Evolutionary conservation across 345 rosid genomes (phyloP).

Genomic region (Acer yangbiense): DNA sequence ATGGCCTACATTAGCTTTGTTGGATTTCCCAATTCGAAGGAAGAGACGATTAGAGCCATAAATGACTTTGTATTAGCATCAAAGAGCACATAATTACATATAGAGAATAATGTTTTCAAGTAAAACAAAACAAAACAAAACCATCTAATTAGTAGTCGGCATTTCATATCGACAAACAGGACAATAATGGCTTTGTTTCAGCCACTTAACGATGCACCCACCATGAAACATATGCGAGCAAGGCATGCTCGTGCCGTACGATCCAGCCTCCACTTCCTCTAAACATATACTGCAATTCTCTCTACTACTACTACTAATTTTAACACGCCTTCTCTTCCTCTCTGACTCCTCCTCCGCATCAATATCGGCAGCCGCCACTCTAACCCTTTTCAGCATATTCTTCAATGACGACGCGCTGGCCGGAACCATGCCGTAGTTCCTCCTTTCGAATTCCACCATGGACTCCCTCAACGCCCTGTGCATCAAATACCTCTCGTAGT

Average conservation of each 20-base stretch:
- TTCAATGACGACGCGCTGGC: background rate
- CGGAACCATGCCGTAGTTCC: background rate
- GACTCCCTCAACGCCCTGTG: conserved; percentile 1
- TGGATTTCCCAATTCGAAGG: no score
- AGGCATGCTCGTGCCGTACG: background rate
- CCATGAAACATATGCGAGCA: background rate
- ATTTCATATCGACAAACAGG: background rate
- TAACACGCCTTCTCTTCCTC: no score
- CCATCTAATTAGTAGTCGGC: background rate
- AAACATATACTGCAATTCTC: background rate
- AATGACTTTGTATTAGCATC: no score
- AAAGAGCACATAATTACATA: no score
- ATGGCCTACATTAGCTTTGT: no score
- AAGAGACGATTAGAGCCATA: no score
- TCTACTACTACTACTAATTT: no score
- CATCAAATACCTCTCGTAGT: background rate
- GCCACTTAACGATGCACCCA: background rate
- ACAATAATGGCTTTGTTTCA: background rate
- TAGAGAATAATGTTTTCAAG: no score
- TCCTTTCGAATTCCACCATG: background rate
- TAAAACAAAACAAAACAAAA: background rate
- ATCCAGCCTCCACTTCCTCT: background rate
- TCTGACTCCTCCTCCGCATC: no score
- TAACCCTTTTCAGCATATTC: background rate
- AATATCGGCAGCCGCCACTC: background rate